Percentiles rank a stretch among this genome's conserved stretches.
phyloP scores from a whole-genome alignment of 768 basidiomycete genomes.

The Lepiota subincarnata region DNA sequence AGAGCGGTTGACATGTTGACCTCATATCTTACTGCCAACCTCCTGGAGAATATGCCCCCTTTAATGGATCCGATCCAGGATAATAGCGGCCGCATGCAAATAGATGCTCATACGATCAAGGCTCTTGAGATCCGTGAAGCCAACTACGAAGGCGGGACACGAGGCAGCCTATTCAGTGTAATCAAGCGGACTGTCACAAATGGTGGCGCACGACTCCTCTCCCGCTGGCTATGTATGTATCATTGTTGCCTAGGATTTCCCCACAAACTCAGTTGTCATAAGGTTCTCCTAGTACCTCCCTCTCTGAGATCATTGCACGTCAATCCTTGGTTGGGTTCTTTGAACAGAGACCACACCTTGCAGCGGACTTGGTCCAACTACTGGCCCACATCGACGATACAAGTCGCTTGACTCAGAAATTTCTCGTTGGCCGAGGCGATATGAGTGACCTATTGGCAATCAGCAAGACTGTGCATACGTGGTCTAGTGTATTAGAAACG shows the following conservation, averaged over 20 bases:
- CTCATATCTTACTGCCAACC: slow-evolving; percentile 57
- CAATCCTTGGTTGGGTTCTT: slow-evolving; percentile 80
- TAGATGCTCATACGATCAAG: slow-evolving; percentile 84
- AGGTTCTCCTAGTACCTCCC: slow-evolving; percentile 84
- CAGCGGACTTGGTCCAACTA: slow-evolving; percentile 53
- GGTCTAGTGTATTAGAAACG: slow-evolving; percentile 48
- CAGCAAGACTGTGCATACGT: slow-evolving; percentile 55
- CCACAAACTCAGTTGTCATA: not conserved
- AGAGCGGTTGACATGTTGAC: slow-evolving; percentile 61
- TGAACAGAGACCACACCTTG: slow-evolving; percentile 53
- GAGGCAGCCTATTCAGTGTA: slow-evolving; percentile 70
- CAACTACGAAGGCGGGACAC: slow-evolving; percentile 64
- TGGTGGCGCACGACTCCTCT: slow-evolving; percentile 71
- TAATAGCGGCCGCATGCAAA: slow-evolving; percentile 67
- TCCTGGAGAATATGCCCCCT: slow-evolving; percentile 75
- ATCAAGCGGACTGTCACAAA: slow-evolving; percentile 76
- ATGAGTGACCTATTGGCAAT: slow-evolving; percentile 63
- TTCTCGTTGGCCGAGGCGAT: slow-evolving; percentile 65
- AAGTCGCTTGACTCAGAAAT: slow-evolving; percentile 72
- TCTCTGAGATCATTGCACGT: slow-evolving; percentile 64
- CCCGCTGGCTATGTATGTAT: slow-evolving; percentile 71
- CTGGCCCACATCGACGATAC: slow-evolving; percentile 65
- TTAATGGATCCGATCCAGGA: slow-evolving; percentile 59
- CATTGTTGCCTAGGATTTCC: slow-evolving; percentile 13
- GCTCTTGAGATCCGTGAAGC: slow-evolving; percentile 83